These are phyloP conservation scores for Boletus sp. DNA, from an alignment of 1,284 basidiomycete species.

Conservation along the genomic window DNA sequence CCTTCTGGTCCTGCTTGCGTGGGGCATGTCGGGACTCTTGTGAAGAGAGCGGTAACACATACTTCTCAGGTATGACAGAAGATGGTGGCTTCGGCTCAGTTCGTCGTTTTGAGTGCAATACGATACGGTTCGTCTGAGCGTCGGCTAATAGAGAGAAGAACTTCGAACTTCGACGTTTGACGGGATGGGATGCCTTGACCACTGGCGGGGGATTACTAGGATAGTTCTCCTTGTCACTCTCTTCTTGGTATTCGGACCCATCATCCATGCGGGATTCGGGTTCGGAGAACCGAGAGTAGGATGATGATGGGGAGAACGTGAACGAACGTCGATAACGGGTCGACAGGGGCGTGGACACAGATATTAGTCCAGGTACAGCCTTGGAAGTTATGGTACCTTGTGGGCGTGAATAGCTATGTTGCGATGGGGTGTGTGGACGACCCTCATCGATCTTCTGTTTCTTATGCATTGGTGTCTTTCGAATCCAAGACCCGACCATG, in stretches of 20 bases:
- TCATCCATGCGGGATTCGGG: constrained; percentile 19
- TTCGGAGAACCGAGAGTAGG: constrained; percentile 17
- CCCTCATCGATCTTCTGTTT: constrained; percentile 20
- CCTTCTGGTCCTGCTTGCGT: constrained; percentile 16
- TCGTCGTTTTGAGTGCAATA: constrained; percentile 33
- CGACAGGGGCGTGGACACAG: constrained; percentile 2
- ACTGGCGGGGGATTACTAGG: constrained; percentile 4
- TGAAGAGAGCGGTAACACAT: constrained; percentile 9
- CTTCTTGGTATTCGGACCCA: constrained; percentile 24
- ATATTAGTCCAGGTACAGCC: not conserved
- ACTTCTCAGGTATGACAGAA: constrained; percentile 19
- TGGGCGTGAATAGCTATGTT: not conserved
- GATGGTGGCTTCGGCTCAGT: constrained; percentile 2
- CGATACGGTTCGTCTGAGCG: constrained; percentile 41
- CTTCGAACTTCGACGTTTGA: constrained; percentile 25
- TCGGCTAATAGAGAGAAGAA: constrained; percentile 48
- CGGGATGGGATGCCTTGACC: constrained; percentile 2
- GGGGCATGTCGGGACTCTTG: constrained; percentile 12
- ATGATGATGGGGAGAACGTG: constrained; percentile 15
- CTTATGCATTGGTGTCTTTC: constrained; percentile 34
- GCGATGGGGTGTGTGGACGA: constrained; percentile 1
- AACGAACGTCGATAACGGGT: not conserved
- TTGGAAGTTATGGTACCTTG: not conserved
- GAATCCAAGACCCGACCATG: constrained; percentile 43
- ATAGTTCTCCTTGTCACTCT: constrained; percentile 30